phyloP scores from a whole-genome alignment of 768 basidiomycete species.

The Cubamyces lactineus region DNA sequence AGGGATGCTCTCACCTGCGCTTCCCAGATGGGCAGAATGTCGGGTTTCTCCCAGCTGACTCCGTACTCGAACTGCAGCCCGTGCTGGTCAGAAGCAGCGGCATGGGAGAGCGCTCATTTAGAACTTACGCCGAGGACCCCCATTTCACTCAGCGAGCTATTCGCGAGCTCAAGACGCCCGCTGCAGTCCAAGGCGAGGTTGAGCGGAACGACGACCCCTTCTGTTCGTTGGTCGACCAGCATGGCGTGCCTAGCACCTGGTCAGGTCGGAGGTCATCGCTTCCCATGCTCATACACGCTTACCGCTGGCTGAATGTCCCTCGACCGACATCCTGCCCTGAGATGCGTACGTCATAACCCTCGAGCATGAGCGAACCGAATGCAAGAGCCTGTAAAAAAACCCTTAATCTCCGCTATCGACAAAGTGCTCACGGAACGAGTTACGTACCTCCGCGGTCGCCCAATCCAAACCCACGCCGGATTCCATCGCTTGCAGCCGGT shows the following conservation, averaged over 20 bases:
- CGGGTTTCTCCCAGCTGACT: conserved; percentile 84
- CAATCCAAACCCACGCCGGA: conserved; percentile 79
- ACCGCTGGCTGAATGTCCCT: conserved; percentile 87
- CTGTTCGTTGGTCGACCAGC: conserved; percentile 87
- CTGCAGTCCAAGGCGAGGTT: conserved; percentile 65
- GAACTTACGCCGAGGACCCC: conserved; percentile 81
- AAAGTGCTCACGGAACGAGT: neutral
- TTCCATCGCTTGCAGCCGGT: conserved; percentile 69
- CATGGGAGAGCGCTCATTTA: neutral
- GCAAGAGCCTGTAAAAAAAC: conserved; percentile 66
- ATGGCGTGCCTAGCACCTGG: conserved; percentile 69
- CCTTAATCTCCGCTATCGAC: neutral
- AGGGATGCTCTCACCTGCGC: conserved; percentile 60
- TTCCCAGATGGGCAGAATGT: conserved; percentile 87
- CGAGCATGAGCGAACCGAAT: conserved; percentile 82
- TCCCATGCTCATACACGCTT: conserved; percentile 18
- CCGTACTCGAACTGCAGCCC: conserved; percentile 83
- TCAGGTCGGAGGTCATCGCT: neutral
- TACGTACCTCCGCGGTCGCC: conserved; percentile 81
- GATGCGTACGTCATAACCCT: conserved; percentile 83
- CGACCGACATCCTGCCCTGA: conserved; percentile 93
- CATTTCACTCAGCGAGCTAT: conserved; percentile 90
- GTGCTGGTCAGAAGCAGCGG: conserved; percentile 9
- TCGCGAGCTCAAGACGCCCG: conserved; percentile 83
- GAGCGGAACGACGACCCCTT: conserved; percentile 78